Percentiles rank a stretch among this genome's conserved stretches.
Evolutionary conservation across 2,329 filamentous ascomycete species (phyloP).

Genomic region (Huntiella bhutanensis): DNA sequence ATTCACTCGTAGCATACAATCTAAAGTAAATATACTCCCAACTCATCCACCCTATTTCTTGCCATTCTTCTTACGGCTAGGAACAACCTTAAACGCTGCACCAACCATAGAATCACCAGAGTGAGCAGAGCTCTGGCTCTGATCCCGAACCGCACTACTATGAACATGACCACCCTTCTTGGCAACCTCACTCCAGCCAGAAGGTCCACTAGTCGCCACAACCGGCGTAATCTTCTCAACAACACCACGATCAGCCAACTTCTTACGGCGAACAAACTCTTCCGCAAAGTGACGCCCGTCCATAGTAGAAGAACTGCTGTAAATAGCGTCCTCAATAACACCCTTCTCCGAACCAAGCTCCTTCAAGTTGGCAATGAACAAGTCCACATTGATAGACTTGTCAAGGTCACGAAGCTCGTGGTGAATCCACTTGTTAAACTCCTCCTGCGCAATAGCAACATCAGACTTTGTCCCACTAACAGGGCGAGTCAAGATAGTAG

Average conservation of each 20-base stretch:
- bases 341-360: constrained; percentile 58
- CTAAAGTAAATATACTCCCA: not conserved
- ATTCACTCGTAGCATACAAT: too few species aligned
- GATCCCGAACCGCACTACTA: constrained; percentile 25
- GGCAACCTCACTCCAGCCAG: constrained; percentile 91
- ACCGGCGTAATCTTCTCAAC: constrained; percentile 37
- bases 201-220: constrained; percentile 26
- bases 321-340: constrained; percentile 79
- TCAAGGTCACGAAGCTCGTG: constrained; percentile 58
- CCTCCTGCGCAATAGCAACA: constrained; percentile 48
- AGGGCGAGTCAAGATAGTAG: constrained; percentile 18
- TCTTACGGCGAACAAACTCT: constrained; percentile 84
- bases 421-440: constrained; percentile 86
- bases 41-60: constrained; percentile 35
- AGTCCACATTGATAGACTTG: constrained; percentile 30
- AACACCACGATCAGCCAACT: constrained; percentile 80
- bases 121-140: constrained; percentile 19
- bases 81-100: constrained; percentile 73
- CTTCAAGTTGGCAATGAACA: constrained; percentile 59
- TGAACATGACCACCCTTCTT: constrained; percentile 52
- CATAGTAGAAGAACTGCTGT: constrained; percentile 70
- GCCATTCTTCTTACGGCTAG: constrained; percentile 75
- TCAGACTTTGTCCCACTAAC: constrained; percentile 21
- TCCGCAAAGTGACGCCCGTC: constrained; percentile 86
- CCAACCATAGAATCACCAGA: constrained; percentile 20